phyloP scores from a whole-genome alignment of 208 protist species.

The Acanthamoeba healyi region DNA sequence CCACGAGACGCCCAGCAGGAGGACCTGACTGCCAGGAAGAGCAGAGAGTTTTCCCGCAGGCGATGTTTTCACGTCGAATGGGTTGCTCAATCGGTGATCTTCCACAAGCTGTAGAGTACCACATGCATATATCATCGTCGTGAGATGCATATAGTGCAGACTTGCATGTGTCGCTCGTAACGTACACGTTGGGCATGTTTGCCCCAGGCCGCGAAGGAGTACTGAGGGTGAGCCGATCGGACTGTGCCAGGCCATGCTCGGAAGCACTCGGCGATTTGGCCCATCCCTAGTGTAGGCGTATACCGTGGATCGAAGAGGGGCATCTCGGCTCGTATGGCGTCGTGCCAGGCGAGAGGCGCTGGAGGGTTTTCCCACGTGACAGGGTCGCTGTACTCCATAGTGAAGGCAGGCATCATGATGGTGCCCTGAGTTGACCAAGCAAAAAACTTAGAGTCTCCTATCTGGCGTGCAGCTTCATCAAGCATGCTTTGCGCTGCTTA shows the following conservation, averaged over 20 bases:
- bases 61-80: background rate
- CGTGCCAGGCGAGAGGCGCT: background rate
- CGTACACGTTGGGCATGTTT: background rate
- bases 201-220: conserved; percentile 10
- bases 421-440: background rate
- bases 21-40: background rate
- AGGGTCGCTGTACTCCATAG: background rate
- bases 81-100: background rate
- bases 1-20: conserved; percentile 28
- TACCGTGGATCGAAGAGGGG: background rate
- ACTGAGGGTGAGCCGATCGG: conserved; percentile 17
- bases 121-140: background rate
- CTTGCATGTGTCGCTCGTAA: background rate
- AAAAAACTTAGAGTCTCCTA: background rate
- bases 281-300: background rate
- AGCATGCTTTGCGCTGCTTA: background rate
- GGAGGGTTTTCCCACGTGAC: background rate
- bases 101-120: conserved; percentile 16
- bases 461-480: background rate
- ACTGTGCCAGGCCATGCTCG: background rate
- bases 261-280: conserved; percentile 3
- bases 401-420: conserved; percentile 23
- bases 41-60: background rate
- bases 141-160: background rate
- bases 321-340: conserved; percentile 13